Base-by-base conservation (phyloP, 352 stramenopile species). In the Phytophthora uliginosa region DNA sequence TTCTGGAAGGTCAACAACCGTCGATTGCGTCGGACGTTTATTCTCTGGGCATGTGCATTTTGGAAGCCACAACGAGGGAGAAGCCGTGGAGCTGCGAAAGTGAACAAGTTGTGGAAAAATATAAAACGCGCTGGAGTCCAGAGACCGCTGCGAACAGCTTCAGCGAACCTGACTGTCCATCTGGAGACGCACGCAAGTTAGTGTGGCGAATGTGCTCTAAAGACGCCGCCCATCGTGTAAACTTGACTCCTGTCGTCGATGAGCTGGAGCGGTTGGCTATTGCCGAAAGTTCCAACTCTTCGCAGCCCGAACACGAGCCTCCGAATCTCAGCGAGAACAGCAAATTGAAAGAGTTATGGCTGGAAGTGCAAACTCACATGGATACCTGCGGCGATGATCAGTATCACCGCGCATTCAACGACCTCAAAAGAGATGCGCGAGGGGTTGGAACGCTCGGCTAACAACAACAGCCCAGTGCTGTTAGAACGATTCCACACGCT, bases 31-130 rank as follows among this genome's bases (percentile, higher is more conserved):
- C 71, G 6, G 69, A 77, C 50, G 34, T 77, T 1, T 77, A 73
- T 36, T 73, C 69, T 56, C 20, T 73, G 8, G 63, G 71, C 24
- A 71, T 78, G 71, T 74, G 65, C 40, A 74, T 78, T 57, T 26
- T 78, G 20, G 65, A 78, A 61, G 60, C 71, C 12, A 33, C 52
- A 40, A 71, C 65, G 0, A 34, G 31, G 2, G 22, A 54, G 8
- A 20, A 20, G 4, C 62, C 68, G 20, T 71, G 56, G 62, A 6
- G 24, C 12, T 7, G 7, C 8, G 4, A 51, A 40, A 0, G 6
- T 1, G 42, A 51, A 18, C 4, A 53, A 6, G n/a, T 10, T 13
- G 22, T 36, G 15, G 6, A 15, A 33, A 13, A 17, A 24, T 9
- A 22, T 8, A 65, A 71, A 40, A 28, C 4, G 2, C n/a, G 1